phyloP scores from a whole-genome alignment of 768 basidiomycete genomes.

The Galerina sulciceps region DNA sequence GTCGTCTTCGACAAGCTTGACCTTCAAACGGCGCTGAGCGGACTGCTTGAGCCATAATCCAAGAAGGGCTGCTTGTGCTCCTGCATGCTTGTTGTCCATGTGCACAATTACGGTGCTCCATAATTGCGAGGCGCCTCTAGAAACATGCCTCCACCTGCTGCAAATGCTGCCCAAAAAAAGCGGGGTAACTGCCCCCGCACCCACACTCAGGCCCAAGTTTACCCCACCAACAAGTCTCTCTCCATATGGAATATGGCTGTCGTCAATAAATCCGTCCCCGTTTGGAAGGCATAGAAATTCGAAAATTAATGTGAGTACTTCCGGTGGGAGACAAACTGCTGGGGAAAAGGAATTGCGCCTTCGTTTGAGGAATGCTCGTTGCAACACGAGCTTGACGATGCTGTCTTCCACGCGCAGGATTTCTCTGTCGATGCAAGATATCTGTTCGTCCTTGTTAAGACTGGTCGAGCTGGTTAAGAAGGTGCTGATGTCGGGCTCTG shows the following conservation, averaged over 20 bases:
- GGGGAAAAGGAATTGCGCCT: constrained; percentile 22
- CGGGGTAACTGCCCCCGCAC: constrained; percentile 21
- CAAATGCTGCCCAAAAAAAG: constrained; percentile 24
- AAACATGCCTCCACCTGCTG: constrained; percentile 21
- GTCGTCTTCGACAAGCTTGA: constrained; percentile 23
- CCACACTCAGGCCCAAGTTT: constrained; percentile 16
- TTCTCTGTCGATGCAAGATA: constrained; percentile 20
- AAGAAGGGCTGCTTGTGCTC: constrained; percentile 19
- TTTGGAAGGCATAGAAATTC: constrained; percentile 19
- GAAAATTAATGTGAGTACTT: constrained; percentile 22
- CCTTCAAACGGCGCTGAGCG: constrained; percentile 15
- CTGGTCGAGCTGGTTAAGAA: constrained; percentile 1
- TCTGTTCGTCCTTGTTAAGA: constrained; percentile 7
- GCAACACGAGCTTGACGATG: constrained; percentile 22
- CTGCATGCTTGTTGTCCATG: constrained; percentile 16
- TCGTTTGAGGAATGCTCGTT: constrained; percentile 20
- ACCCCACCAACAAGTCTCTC: neutral
- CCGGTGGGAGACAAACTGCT: constrained; percentile 21
- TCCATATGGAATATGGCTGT: neutral
- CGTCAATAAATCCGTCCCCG: neutral
- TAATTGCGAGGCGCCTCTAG: constrained; percentile 18
- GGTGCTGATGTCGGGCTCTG: constrained; percentile 26
- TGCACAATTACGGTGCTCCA: constrained; percentile 20
- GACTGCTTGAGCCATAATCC: constrained; percentile 23
- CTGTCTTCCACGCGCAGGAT: constrained; percentile 21